phyloP scores from a whole-genome alignment of 176 grass and related monocot species.

The Phoenix roebelenii region DNA sequence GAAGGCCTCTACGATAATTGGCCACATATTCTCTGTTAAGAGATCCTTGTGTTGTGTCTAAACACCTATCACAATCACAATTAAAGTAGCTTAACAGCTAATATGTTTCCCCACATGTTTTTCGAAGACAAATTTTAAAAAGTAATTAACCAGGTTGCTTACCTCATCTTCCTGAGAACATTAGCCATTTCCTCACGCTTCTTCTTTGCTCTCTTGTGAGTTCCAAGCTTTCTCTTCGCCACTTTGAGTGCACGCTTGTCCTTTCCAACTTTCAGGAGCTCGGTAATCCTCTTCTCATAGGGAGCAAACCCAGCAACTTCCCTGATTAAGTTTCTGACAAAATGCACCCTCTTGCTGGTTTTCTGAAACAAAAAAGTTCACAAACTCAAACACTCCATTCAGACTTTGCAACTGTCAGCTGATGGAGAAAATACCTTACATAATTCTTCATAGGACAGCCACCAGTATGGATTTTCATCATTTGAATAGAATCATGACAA shows the following conservation, averaged over 20 bases:
- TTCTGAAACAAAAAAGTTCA: conserved; percentile 20
- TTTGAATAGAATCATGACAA: too few species aligned
- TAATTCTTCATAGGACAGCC: too few species aligned
- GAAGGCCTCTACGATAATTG: too few species aligned
- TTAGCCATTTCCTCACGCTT: conserved; percentile 54
- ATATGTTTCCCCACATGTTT: neutral
- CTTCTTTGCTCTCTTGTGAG: conserved; percentile 70
- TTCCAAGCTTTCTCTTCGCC: conserved; percentile 54
- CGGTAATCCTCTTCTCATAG: conserved; percentile 53
- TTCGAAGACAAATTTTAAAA: neutral
- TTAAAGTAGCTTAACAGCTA: neutral
- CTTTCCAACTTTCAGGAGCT: conserved; percentile 63
- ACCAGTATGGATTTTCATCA: too few species aligned
- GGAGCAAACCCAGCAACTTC: conserved; percentile 50
- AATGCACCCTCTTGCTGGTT: conserved; percentile 37
- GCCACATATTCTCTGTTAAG: too few species aligned
- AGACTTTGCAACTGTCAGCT: too few species aligned
- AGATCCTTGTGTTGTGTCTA: too few species aligned
- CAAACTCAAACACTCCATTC: neutral
- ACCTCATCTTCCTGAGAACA: conserved; percentile 60
- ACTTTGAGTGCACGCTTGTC: conserved; percentile 52
- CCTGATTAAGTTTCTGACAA: conserved; percentile 44
- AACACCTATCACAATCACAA: too few species aligned
- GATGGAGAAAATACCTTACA: too few species aligned
- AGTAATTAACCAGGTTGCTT: neutral